phyloP scores from a whole-genome alignment of 2,329 filamentous ascomycete genomes.

The Hymenoscyphus linearis region DNA sequence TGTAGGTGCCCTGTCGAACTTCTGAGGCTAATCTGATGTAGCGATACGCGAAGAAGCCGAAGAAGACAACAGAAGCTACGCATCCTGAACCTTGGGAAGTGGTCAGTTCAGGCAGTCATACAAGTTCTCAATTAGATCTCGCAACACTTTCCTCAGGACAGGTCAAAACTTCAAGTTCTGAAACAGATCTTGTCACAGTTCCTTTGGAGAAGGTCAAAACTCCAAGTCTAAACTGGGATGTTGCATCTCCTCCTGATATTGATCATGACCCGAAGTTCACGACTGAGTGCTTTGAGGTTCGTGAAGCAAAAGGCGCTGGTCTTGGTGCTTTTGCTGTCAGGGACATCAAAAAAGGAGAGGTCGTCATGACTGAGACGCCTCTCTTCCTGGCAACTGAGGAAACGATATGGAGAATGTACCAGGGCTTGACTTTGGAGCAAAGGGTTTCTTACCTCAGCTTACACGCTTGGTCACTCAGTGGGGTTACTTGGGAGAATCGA shows the following conservation, averaged over 20 bases:
- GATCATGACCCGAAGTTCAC: slow-evolving; percentile 11
- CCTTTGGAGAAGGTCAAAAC: background rate
- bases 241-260: background rate
- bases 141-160: too few relatives aligned
- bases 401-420: slow-evolving; percentile 18
- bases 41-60: too few relatives aligned
- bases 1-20: too few relatives aligned
- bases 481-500: slow-evolving; percentile 1
- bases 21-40: too few relatives aligned
- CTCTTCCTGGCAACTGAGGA: slow-evolving; percentile 19
- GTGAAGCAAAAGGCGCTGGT: slow-evolving; percentile 24
- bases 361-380: slow-evolving; percentile 26
- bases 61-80: too few relatives aligned
- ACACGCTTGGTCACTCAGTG: slow-evolving; percentile 13
- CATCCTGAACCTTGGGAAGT: too few relatives aligned
- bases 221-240: background rate
- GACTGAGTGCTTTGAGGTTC: slow-evolving; percentile 28
- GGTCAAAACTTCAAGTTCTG: background rate
- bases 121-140: too few relatives aligned
- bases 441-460: slow-evolving; percentile 20
- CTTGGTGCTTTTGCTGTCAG: slow-evolving; percentile 28
- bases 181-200: background rate
- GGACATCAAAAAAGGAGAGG: slow-evolving; percentile 22
- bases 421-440: slow-evolving; percentile 18
- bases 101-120: too few relatives aligned